A percentile compares a stretch with the other conserved stretches of the same genome.
Evolutionary conservation across 495 filamentous ascomycete species (phyloP).

Genomic region (Lophiostoma macrostomum): DNA sequence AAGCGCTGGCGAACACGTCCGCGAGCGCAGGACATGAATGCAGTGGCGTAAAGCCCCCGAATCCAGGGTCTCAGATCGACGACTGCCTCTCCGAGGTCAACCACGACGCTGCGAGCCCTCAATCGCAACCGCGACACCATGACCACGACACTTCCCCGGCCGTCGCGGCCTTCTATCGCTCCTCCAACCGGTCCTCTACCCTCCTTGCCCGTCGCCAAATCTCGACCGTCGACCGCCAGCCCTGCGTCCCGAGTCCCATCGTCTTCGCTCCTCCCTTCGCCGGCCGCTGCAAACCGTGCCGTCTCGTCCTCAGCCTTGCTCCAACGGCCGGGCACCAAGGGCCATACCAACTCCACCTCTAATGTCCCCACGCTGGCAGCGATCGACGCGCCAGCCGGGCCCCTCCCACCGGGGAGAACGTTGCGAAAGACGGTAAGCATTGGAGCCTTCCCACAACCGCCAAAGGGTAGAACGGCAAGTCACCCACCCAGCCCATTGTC

Average conservation of each 20-base stretch:
- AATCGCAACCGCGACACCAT: not conserved
- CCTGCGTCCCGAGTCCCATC: conserved; percentile 48
- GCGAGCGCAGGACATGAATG: conserved; percentile 21
- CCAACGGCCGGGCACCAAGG: conserved; percentile 13
- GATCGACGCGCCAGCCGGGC: conserved; percentile 15
- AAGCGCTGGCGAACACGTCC: not conserved
- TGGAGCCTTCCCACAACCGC: conserved; percentile 87
- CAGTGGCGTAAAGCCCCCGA: conserved; percentile 2
- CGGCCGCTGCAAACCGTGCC: conserved; percentile 19
- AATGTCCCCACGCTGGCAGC: conserved; percentile 33
- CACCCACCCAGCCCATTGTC: conserved; percentile 60
- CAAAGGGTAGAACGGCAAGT: conserved; percentile 57
- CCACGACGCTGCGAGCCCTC: not conserved
- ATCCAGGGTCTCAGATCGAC: conserved; percentile 4
- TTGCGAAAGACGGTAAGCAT: conserved; percentile 85
- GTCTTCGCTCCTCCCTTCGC: conserved; percentile 26
- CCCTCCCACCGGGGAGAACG: conserved; percentile 57
- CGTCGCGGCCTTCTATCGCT: conserved; percentile 58
- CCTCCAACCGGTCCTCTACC: conserved; percentile 66
- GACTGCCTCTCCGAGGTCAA: not conserved
- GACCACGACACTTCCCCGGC: conserved; percentile 62
- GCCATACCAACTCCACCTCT: conserved; percentile 32
- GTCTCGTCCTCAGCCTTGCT: conserved; percentile 32
- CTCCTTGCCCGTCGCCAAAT: conserved; percentile 66
- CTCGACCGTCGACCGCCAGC: conserved; percentile 56